Evolutionary conservation across 768 basidiomycete species (phyloP), one percentile per base, ranked within the genome.

Genomic region (Lactarius sanguifluus): DNA sequence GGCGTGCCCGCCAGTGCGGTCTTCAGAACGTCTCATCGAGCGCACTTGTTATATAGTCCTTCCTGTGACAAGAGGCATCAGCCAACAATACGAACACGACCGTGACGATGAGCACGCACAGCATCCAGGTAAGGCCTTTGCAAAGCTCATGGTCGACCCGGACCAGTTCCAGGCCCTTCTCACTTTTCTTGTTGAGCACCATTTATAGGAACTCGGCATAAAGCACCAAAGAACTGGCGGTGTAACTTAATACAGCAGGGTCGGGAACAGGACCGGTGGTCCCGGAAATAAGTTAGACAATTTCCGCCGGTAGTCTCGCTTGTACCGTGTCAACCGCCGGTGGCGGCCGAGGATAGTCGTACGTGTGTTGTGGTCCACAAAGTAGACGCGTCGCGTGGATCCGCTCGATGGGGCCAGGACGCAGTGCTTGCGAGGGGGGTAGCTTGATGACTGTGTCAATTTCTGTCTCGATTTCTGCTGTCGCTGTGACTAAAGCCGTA

Each of bases 241-340:
- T 92, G 89, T 80, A 90, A n/a, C n/a, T n/a, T n/a, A n/a, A 92
- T 66, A 91, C 85, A 2, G 86, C 90, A 15, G 91, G 80, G 23
- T 90, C 90, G 64, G 91, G 77, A 55, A 84, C 82, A 57, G 88
- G 83, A n/a, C 91, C 89, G 45, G 90, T 88, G 73, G 70, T 86
- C 89, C 66, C 93, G 84, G 84, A 96, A 95, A 79, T 95, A 96
- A 59, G 96, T 88, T 30, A 30, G 56, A 96, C 86, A 5, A 30
- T 77, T 96, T 96, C 64, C 92, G 81, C 69, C 93, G 81, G 75
- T 95, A 96, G 78, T 96, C 94, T 67, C 92, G 88, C 78, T 96
- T 95, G 78, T 95, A 96, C 77, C 70, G 91, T 87, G 73, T 94
- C 92, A 57, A 94, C 80, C 67, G 88, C 85, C 1, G 85, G 88